Conservation (phyloP, 176 grass and related monocot species). For the Hyparrhenia diplandra region DNA sequence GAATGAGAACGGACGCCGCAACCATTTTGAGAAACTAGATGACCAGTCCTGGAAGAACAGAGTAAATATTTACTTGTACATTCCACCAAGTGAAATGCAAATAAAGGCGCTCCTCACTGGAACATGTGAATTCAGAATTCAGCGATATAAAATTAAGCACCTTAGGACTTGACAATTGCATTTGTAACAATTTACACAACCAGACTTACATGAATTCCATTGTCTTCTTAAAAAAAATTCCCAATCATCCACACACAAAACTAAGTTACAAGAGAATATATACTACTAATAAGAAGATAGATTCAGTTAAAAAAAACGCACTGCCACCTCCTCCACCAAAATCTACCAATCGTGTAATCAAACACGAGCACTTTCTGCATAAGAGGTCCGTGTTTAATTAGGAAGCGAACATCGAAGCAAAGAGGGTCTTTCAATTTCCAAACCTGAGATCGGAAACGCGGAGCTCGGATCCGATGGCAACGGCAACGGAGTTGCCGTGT, state of each 20-base stretch:
- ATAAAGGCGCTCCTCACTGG: background rate
- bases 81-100: too few relatives aligned
- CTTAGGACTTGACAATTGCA: background rate
- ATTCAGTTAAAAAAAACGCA: background rate
- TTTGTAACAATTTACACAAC: background rate
- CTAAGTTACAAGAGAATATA: background rate
- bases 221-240: background rate
- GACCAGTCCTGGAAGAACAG: constrained; percentile 33
- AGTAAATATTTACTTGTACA: background rate
- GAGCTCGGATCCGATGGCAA: too few relatives aligned
- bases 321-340: background rate
- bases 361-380: background rate
- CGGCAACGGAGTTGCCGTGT: too few relatives aligned
- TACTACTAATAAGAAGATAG: background rate
- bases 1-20: constrained; percentile 47
- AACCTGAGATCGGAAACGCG: constrained; percentile 64
- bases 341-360: background rate
- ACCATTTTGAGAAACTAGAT: constrained; percentile 47
- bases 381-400: background rate
- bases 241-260: background rate
- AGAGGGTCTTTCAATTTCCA: background rate
- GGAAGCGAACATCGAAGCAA: background rate
- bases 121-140: background rate
- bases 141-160: background rate
- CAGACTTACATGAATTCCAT: background rate